phyloP scores from a whole-genome alignment of 1,284 basidiomycete species.

The Ceratobasidium sp. region DNA sequence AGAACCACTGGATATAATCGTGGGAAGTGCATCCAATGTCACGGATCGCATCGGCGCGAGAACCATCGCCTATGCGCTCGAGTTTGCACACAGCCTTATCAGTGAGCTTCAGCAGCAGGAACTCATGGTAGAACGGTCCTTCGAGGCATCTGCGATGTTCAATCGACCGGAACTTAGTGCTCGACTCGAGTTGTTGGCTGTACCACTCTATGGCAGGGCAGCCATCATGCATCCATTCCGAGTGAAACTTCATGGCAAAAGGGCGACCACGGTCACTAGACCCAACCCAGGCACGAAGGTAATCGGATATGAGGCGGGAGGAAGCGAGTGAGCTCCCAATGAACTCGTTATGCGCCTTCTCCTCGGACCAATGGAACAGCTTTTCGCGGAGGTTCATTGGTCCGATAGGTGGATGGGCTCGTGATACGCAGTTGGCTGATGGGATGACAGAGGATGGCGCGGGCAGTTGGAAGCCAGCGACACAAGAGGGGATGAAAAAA shows the following conservation, averaged over 20 bases:
- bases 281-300: too few species aligned
- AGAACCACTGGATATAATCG: slow-evolving; percentile 2
- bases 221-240: neutral
- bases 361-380: too few species aligned
- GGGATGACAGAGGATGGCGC: too few species aligned
- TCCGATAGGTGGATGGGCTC: too few species aligned
- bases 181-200: neutral
- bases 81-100: neutral
- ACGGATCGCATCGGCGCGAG: neutral
- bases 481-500: too few species aligned
- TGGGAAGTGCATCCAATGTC: neutral
- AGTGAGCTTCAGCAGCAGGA: neutral
- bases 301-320: too few species aligned
- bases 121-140: slow-evolving; percentile 7
- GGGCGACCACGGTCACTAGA: neutral
- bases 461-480: too few species aligned
- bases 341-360: too few species aligned
- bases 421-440: too few species aligned
- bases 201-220: neutral
- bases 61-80: slow-evolving; percentile 18
- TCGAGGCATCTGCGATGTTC: neutral
- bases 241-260: neutral
- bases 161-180: neutral
- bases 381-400: too few species aligned
- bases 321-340: too few species aligned